phyloP scores from a whole-genome alignment of 2,329 filamentous ascomycete genomes.

The Aspergillus unguis region DNA sequence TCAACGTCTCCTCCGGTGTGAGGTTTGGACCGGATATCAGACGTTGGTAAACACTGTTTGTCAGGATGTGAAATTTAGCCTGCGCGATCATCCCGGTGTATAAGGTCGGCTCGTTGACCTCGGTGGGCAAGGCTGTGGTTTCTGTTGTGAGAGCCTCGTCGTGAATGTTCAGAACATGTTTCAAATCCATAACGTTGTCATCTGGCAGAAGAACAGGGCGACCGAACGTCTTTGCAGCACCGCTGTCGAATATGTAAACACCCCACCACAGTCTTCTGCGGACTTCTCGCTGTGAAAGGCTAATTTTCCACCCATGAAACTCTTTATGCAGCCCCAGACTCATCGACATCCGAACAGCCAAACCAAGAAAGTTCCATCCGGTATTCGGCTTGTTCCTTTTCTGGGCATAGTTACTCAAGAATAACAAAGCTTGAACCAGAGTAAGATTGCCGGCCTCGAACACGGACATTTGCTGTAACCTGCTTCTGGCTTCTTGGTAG shows the following conservation, averaged over 20 bases:
- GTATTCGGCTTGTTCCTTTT: conserved; percentile 52
- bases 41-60: conserved; percentile 45
- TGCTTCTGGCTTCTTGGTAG: conserved; percentile 47
- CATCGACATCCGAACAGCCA: conserved; percentile 51
- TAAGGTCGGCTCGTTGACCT: conserved; percentile 40
- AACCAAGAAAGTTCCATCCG: conserved; percentile 49
- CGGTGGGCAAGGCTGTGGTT: conserved; percentile 36
- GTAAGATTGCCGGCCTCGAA: conserved; percentile 50
- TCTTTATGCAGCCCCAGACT: conserved; percentile 51
- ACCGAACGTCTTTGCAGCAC: conserved; percentile 51
- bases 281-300: conserved; percentile 42
- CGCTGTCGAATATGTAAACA: conserved; percentile 48
- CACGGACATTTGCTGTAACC: conserved; percentile 44
- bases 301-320: conserved; percentile 47
- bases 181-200: conserved; percentile 44
- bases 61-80: conserved; percentile 42
- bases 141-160: conserved; percentile 39
- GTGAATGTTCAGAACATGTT: conserved; percentile 45
- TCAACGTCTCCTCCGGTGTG: conserved; percentile 41
- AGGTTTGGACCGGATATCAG: conserved; percentile 43
- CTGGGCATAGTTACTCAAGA: conserved; percentile 50
- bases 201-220: conserved; percentile 47
- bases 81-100: conserved; percentile 45
- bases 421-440: conserved; percentile 46
- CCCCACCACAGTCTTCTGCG: conserved; percentile 43